These are phyloP conservation scores for Crithidia thermophila DNA, from an alignment of 208 protist species.

Conservation along the genomic window DNA sequence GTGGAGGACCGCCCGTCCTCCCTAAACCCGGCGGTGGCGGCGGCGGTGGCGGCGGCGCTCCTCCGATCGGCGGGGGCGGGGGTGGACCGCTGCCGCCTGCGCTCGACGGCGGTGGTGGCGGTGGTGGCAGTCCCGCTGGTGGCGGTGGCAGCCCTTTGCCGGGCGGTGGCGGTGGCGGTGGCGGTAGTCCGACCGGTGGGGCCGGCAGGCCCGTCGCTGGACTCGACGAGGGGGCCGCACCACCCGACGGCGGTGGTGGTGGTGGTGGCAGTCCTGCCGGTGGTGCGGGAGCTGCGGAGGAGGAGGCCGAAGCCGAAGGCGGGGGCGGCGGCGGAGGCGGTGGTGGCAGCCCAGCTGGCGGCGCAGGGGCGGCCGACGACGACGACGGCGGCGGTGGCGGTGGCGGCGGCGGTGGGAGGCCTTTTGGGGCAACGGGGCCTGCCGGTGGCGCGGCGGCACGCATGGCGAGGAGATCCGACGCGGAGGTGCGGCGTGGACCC, in stretches of 20 bases:
- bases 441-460: neutral
- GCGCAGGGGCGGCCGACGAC: neutral
- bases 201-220: too few relatives aligned
- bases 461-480: neutral
- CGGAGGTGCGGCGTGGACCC: slow-evolving; percentile 9
- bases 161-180: slow-evolving; percentile 6
- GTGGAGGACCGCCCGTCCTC: neutral
- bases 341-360: neutral
- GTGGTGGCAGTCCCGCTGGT: neutral
- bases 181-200: neutral
- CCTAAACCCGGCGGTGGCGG: slow-evolving; percentile 18
- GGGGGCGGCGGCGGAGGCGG: slow-evolving; percentile 7
- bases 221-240: too few relatives aligned
- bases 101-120: neutral
- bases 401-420: neutral
- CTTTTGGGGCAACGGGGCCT: neutral
- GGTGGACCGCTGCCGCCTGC: neutral
- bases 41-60: slow-evolving; percentile 1
- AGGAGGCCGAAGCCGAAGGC: neutral
- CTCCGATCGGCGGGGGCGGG: neutral
- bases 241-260: slow-evolving; percentile 13
- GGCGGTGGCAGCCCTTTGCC: slow-evolving; percentile 2
- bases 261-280: slow-evolving; percentile 21
- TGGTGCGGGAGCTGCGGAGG: neutral
- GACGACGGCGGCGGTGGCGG: slow-evolving; percentile 2